Evolutionary conservation across 495 filamentous ascomycete genomes (phyloP), one percentile per base, ranked within the genome.

Genomic region (Aspergillus indologenus): DNA sequence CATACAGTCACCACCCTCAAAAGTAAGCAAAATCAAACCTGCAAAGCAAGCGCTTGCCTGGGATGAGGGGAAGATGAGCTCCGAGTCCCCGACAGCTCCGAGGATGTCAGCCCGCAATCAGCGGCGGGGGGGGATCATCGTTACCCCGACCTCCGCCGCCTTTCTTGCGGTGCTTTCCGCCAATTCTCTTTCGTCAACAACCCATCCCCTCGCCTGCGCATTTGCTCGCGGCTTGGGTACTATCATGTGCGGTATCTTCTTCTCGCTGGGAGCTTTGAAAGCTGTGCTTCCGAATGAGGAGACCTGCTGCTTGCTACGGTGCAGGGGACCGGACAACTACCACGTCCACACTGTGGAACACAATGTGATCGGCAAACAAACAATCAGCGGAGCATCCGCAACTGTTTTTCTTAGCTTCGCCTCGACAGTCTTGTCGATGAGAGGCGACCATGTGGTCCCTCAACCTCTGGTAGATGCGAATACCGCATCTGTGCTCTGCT

Each of bases 361-460:
- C 24, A 53, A 56, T 20, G 63, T 48, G 11, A 50, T 40, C n/a
- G 57, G 48, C 34, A 43, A 47, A 20, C 42, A 34, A 24, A 59
- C 57, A 22, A 57, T 31, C 22, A 46, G 53, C 34, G 49, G 50
- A 26, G 43, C 22, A 11, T 29, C 50, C 46, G 42, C 45, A 20
- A 22, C 57, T 22, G 26, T 63, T 21, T 72, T 75, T 58, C 73
- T 92, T 42, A 83, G 78, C 18, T 88, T 93, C 64, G 79, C 85
- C 4, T 92, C 94, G 15, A 95, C 90, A 5, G 94, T 99, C 1
- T 82, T 99, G 5, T 83, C 92, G 5, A 78, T 99, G 19, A 83
- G 94, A 62, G 93, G 94, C 20, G 80, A 85, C 40, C 77, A 82
- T 58, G 64, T 95, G 47, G 82, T 87, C 18, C 67, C 71, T 15